These are phyloP conservation scores for Alternaria brassicae DNA, from an alignment of 2,329 filamentous ascomycete species.

Conservation along the genomic window DNA sequence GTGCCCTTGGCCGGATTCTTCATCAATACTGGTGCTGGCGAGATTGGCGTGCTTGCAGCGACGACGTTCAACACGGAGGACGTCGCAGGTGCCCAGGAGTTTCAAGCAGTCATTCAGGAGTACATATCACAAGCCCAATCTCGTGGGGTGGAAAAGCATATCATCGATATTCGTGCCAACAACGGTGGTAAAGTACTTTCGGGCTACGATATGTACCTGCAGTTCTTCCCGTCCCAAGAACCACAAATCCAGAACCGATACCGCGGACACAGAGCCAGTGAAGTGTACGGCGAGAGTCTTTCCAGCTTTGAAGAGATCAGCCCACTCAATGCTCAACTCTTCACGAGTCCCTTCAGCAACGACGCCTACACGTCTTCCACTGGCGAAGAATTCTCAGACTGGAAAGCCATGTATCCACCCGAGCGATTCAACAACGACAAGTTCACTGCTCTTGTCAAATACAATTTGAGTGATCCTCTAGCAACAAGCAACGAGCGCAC, in stretches of 20 bases:
- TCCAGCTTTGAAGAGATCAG: conserved; percentile 26
- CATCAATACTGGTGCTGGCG: conserved; percentile 49
- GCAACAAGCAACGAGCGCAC: conserved; percentile 41
- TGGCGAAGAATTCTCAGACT: conserved; percentile 41
- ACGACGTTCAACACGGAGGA: conserved; percentile 50
- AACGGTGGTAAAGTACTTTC: conserved; percentile 60
- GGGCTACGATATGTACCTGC: conserved; percentile 57
- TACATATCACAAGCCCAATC: conserved; percentile 59
- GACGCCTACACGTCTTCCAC: conserved; percentile 37
- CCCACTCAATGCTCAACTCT: conserved; percentile 30
- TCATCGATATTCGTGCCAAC: conserved; percentile 70
- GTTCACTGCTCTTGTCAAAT: conserved; percentile 50
- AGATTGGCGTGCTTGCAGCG: conserved; percentile 57
- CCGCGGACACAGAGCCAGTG: conserved; percentile 51
- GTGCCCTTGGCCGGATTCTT: conserved; percentile 57
- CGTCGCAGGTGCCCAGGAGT: conserved; percentile 35
- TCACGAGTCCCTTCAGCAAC: conserved; percentile 47
- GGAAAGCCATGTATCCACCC: conserved; percentile 50
- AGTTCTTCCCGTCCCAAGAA: conserved; percentile 59
- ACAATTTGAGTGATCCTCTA: conserved; percentile 49
- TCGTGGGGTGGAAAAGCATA: conserved; percentile 62
- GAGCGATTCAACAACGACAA: conserved; percentile 40
- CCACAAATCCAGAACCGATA: conserved; percentile 57
- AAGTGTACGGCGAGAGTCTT: conserved; percentile 36
- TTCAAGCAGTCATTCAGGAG: conserved; percentile 48